Conservation (phyloP, 2,329 filamentous ascomycete species). For the Venturiaceae sp. region DNA sequence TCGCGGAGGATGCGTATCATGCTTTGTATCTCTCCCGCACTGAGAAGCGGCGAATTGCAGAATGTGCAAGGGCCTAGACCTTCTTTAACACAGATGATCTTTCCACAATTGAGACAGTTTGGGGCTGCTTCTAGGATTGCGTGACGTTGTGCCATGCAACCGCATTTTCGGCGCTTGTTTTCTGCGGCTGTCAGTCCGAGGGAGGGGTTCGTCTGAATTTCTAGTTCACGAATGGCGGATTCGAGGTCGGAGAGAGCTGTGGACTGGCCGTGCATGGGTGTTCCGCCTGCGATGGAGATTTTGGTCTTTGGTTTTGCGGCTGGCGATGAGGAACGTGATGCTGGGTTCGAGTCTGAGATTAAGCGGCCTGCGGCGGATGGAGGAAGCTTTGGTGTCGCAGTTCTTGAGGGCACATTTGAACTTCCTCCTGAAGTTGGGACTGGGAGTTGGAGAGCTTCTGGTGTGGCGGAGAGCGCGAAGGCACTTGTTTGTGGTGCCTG, state of each 20-base stretch:
- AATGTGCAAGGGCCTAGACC: conserved; percentile 91
- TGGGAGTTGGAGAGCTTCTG: conserved; percentile 36
- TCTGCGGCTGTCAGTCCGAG: conserved; percentile 42
- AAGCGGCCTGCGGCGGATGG: conserved; percentile 67
- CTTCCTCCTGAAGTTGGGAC: conserved; percentile 21
- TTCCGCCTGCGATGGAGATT: conserved; percentile 64
- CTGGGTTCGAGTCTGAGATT: conserved; percentile 64
- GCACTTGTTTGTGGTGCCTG: conserved; percentile 28
- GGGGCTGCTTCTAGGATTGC: conserved; percentile 84
- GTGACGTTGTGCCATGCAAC: conserved; percentile 81
- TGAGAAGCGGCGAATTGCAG: conserved; percentile 67
- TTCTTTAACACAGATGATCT: conserved; percentile 91
- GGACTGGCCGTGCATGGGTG: conserved; percentile 72
- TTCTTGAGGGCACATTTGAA: conserved; percentile 25
- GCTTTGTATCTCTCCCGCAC: conserved; percentile 61
- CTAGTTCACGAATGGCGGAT: conserved; percentile 77
- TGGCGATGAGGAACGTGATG: conserved; percentile 41
- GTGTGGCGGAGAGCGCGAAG: conserved; percentile 41
- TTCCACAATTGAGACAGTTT: conserved; percentile 87
- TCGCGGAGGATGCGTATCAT: conserved; percentile 79
- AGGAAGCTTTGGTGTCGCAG: conserved; percentile 41
- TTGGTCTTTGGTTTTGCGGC: conserved; percentile 47
- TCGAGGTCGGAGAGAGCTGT: conserved; percentile 59
- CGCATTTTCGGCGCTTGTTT: conserved; percentile 57
- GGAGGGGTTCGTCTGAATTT: conserved; percentile 83